Conservation (phyloP, 1,284 basidiomycete genomes). For the Phylloboletellus chloephorus region DNA sequence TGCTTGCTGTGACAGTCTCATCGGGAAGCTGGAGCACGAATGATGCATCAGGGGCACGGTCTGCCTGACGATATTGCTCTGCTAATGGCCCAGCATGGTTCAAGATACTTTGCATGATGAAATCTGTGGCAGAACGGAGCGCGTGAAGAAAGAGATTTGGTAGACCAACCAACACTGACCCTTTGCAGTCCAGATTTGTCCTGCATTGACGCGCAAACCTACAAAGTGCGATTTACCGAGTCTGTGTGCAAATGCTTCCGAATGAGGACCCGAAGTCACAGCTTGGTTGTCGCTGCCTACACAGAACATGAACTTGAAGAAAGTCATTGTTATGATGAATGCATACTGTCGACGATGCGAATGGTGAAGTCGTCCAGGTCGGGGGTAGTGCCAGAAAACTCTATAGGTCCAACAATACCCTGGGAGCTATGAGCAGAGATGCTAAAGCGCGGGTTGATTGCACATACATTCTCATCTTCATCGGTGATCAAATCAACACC, state of each 20-base stretch:
- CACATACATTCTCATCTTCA: slow-evolving; percentile 62
- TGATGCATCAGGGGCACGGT: slow-evolving; percentile 68
- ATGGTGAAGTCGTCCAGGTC: slow-evolving; percentile 81
- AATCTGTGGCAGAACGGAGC: slow-evolving; percentile 41
- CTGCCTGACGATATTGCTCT: slow-evolving; percentile 49
- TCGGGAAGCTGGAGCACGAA: slow-evolving; percentile 74
- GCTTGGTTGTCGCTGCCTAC: slow-evolving; percentile 55
- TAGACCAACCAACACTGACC: slow-evolving; percentile 38
- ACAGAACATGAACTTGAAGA: slow-evolving; percentile 5
- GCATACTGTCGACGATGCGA: slow-evolving; percentile 72
- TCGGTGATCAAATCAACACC: slow-evolving; percentile 73
- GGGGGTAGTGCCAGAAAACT: slow-evolving; percentile 65
- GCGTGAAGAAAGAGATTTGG: not conserved
- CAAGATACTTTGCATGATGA: slow-evolving; percentile 61
- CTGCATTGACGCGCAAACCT: slow-evolving; percentile 59
- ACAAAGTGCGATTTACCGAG: slow-evolving; percentile 71
- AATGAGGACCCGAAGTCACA: slow-evolving; percentile 50
- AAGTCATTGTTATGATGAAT: not conserved
- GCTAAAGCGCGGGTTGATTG: not conserved
- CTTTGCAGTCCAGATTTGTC: slow-evolving; percentile 80
- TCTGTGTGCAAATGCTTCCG: slow-evolving; percentile 55
- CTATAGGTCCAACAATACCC: slow-evolving; percentile 68
- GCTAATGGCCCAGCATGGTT: slow-evolving; percentile 53
- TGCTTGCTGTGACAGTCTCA: slow-evolving; percentile 66
- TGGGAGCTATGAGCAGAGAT: slow-evolving; percentile 30